A percentile compares a stretch with the other conserved stretches of the same genome.
Conservation (phyloP, 768 basidiomycete species). For the Boletus reticuloceps region DNA sequence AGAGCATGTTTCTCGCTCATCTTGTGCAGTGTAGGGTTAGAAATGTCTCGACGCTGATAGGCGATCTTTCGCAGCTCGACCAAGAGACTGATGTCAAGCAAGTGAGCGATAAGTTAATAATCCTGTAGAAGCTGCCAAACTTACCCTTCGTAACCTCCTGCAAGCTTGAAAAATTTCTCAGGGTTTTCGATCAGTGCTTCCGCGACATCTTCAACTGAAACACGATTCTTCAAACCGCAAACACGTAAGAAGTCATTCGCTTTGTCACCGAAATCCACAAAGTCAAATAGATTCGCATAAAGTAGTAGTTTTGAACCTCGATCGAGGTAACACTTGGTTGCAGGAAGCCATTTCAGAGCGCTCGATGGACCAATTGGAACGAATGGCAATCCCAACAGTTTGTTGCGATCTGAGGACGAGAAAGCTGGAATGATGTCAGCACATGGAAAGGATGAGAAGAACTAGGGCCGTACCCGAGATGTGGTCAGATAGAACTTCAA, state of each 20-base stretch:
- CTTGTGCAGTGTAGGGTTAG: constrained; percentile 45
- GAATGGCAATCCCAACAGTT: constrained; percentile 53
- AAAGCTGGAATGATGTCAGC: background rate
- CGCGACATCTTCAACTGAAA: constrained; percentile 78
- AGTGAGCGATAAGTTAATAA: background rate
- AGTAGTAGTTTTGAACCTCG: constrained; percentile 47
- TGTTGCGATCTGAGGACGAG: constrained; percentile 42
- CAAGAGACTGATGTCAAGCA: constrained; percentile 53
- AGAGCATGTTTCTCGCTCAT: constrained; percentile 71
- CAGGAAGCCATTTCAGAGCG: constrained; percentile 43
- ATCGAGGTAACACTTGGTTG: constrained; percentile 62
- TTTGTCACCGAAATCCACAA: constrained; percentile 75
- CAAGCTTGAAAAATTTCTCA: constrained; percentile 59
- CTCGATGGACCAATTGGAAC: constrained; percentile 50
- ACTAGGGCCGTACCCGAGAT: constrained; percentile 44
- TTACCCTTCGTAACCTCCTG: constrained; percentile 63
- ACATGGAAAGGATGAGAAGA: background rate
- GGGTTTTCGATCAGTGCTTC: constrained; percentile 64
- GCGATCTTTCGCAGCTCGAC: constrained; percentile 38
- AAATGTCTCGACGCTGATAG: constrained; percentile 47
- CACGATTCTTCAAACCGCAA: constrained; percentile 80
- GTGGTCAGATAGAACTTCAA: constrained; percentile 57
- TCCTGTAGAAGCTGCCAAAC: constrained; percentile 11
- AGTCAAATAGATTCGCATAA: constrained; percentile 75
- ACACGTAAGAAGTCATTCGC: constrained; percentile 80